Conservation (phyloP, 805 yeast species). For the Sporopachydermia quercuum region DNA sequence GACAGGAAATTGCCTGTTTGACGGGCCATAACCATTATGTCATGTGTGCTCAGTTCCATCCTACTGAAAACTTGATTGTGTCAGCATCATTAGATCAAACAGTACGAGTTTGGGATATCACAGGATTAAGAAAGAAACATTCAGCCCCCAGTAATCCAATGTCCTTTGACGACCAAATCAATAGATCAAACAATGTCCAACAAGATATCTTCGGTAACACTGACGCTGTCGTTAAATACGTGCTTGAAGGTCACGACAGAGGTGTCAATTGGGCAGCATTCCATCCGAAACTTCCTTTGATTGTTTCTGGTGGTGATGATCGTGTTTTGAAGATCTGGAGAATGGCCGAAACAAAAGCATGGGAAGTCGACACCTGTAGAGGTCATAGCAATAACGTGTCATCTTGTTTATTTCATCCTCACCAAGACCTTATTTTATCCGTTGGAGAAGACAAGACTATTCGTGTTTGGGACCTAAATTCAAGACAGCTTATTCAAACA, state of each 20-base stretch:
- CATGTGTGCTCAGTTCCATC: slow-evolving; percentile 97
- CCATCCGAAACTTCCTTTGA: slow-evolving; percentile 91
- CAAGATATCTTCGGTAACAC: slow-evolving; percentile 91
- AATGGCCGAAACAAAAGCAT: slow-evolving; percentile 93
- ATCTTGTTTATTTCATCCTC: slow-evolving; percentile 83
- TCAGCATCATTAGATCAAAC: slow-evolving; percentile 95
- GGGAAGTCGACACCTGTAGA: slow-evolving; percentile 98
- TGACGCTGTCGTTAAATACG: slow-evolving; percentile 89
- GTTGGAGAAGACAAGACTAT: slow-evolving; percentile 94
- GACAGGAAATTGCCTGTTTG: slow-evolving; percentile 91
- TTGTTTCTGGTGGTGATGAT: slow-evolving; percentile 94
- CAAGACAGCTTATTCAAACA: slow-evolving; percentile 84
- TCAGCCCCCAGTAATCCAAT: slow-evolving; percentile 44
- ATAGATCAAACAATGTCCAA: slow-evolving; percentile 21
- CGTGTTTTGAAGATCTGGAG: slow-evolving; percentile 93
- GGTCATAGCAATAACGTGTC: slow-evolving; percentile 94
- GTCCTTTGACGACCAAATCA: background rate
- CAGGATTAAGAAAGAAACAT: slow-evolving; percentile 88
- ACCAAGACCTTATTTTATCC: slow-evolving; percentile 80
- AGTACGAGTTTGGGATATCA: slow-evolving; percentile 98
- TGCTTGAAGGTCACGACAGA: slow-evolving; percentile 93
- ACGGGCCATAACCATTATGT: slow-evolving; percentile 98
- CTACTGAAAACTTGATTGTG: slow-evolving; percentile 84
- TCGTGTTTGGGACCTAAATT: slow-evolving; percentile 93
- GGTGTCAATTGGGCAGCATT: slow-evolving; percentile 98